Conservation (phyloP, 2,329 filamentous ascomycete genomes). For the Cytospora chrysosperma region DNA sequence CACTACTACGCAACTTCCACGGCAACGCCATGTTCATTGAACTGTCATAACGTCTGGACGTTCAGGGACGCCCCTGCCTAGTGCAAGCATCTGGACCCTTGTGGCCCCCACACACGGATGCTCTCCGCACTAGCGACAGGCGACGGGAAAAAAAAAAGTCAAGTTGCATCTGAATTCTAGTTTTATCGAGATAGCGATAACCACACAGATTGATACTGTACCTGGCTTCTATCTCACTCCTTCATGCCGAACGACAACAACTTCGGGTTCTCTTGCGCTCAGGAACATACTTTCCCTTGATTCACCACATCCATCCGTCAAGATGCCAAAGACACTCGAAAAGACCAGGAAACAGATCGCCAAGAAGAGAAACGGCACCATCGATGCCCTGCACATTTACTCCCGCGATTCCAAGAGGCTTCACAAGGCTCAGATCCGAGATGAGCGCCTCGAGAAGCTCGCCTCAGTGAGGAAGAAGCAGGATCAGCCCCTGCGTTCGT, state of each 20-base stretch:
- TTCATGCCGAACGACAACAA: background rate
- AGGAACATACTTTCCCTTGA: background rate
- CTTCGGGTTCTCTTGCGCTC: background rate
- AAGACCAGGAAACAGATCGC: conserved; percentile 88
- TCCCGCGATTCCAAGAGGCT: conserved; percentile 83
- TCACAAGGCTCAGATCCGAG: conserved; percentile 74
- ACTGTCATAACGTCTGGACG: no score
- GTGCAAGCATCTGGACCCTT: background rate
- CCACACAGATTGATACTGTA: no score
- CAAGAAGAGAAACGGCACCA: conserved; percentile 77
- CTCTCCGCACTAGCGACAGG: background rate
- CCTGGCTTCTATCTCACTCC: background rate
- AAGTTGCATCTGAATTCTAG: background rate
- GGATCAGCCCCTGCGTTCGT: conserved; percentile 71
- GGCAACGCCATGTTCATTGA: conserved; percentile 6
- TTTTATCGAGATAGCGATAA: background rate
- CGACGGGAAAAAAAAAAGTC: conserved; percentile 13
- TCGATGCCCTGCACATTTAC: conserved; percentile 79
- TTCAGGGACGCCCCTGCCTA: background rate
- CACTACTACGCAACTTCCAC: background rate
- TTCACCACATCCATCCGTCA: conserved; percentile 27
- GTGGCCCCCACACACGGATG: background rate
- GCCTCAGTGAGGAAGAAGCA: conserved; percentile 68
- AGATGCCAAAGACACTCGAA: conserved; percentile 73
- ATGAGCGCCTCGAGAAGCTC: conserved; percentile 77